Conservation (phyloP, 768 basidiomycete genomes). For the Trametes cingulata region DNA sequence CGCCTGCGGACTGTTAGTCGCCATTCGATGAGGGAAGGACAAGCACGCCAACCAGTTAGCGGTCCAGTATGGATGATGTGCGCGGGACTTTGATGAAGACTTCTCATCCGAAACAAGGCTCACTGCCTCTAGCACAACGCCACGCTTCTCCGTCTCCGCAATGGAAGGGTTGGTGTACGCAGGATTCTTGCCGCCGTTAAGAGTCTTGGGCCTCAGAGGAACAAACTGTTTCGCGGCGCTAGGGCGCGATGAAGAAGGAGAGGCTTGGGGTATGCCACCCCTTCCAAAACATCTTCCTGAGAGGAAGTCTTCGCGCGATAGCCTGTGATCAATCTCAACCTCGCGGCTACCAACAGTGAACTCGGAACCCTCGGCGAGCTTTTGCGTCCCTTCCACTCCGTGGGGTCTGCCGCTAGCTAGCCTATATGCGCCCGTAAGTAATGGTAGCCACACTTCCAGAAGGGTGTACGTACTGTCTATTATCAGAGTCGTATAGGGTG, state of each 20-base stretch:
- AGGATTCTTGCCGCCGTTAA: constrained; percentile 32
- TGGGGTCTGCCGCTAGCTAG: constrained; percentile 53
- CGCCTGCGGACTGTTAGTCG: constrained; percentile 49
- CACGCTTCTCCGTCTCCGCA: constrained; percentile 30
- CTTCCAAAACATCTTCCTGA: constrained; percentile 67
- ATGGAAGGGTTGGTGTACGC: constrained; percentile 24
- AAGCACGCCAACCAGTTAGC: constrained; percentile 58
- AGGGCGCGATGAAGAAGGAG: constrained; percentile 29
- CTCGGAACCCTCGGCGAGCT: constrained; percentile 39
- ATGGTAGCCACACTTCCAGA: neutral
- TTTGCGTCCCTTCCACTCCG: constrained; percentile 35
- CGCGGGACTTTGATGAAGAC: neutral
- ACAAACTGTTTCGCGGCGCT: constrained; percentile 34
- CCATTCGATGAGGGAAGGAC: neutral
- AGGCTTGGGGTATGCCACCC: constrained; percentile 22
- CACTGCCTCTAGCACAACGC: constrained; percentile 44
- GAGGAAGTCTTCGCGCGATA: constrained; percentile 56
- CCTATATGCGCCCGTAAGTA: constrained; percentile 34
- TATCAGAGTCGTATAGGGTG: constrained; percentile 61
- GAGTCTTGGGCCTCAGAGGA: constrained; percentile 30
- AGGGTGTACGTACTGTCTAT: constrained; percentile 48
- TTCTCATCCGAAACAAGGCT: constrained; percentile 17
- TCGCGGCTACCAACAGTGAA: constrained; percentile 55
- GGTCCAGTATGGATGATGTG: constrained; percentile 53
- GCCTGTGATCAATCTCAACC: constrained; percentile 60